phyloP scores from a whole-genome alignment of 75 land plant species.

The Selaginella moellendorffii region DNA sequence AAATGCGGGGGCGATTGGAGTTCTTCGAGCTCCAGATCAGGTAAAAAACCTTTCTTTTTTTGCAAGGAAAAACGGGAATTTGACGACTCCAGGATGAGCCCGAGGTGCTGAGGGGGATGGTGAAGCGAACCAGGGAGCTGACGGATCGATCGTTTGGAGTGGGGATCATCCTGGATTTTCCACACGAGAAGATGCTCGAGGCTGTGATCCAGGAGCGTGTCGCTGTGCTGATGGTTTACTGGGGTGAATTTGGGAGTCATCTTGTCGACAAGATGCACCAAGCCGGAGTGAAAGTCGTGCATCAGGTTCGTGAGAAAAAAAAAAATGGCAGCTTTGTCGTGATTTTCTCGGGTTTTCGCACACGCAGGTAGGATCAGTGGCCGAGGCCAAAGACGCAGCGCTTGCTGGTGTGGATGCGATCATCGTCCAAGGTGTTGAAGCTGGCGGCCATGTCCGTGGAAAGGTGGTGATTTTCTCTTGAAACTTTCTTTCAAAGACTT shows the following conservation, averaged over 20 bases:
- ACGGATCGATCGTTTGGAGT: slow-evolving; percentile 78
- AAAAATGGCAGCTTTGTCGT: too few species aligned
- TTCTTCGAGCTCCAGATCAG: slow-evolving; percentile 73
- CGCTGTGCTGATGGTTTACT: slow-evolving; percentile 51
- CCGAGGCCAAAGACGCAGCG: slow-evolving; percentile 53
- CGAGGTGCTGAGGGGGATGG: slow-evolving; percentile 39
- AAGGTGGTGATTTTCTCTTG: slow-evolving; percentile 31
- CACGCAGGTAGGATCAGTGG: slow-evolving; percentile 67
- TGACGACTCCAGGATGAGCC: slow-evolving; percentile 63
- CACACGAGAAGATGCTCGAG: slow-evolving; percentile 42
- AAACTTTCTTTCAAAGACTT: not conserved
- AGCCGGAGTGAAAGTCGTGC: slow-evolving; percentile 78
- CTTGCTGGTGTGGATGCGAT: slow-evolving; percentile 76
- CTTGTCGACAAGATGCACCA: slow-evolving; percentile 47
- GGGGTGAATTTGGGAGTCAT: slow-evolving; percentile 60
- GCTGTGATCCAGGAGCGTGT: slow-evolving; percentile 62
- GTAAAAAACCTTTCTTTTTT: too few species aligned
- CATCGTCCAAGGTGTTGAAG: slow-evolving; percentile 80
- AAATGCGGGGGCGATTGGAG: slow-evolving; percentile 77
- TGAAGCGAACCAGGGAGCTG: slow-evolving; percentile 44
- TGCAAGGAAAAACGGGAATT: not conserved
- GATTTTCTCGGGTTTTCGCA: too few species aligned
- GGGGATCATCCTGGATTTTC: slow-evolving; percentile 59
- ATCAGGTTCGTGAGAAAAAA: slow-evolving; percentile 41
- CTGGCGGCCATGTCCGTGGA: slow-evolving; percentile 82